Conservation (phyloP, 1,139 yeast genomes). For the Kurtzmaniella natalensis region DNA sequence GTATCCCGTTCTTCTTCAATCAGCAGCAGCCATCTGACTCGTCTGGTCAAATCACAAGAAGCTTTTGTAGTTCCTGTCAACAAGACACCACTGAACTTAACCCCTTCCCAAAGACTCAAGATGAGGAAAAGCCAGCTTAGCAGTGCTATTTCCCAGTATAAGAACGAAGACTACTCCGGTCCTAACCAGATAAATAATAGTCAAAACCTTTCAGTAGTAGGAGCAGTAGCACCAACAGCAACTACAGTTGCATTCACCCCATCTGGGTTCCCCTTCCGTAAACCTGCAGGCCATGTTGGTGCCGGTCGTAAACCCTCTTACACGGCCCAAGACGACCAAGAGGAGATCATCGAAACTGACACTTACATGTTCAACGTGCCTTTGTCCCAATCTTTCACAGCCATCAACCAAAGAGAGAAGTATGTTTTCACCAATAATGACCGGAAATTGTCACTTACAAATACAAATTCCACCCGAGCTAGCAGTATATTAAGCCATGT, state of each 20-base stretch:
- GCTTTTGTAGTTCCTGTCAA: slow-evolving; percentile 20
- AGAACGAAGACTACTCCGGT: slow-evolving; percentile 7
- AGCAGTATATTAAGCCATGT: slow-evolving; percentile 37
- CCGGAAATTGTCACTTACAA: slow-evolving; percentile 18
- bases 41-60: slow-evolving; percentile 11
- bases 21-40: slow-evolving; percentile 13
- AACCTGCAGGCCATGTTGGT: neutral
- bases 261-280: no score
- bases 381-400: slow-evolving; percentile 45
- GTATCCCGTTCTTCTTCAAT: slow-evolving; percentile 17
- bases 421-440: slow-evolving; percentile 18
- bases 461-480: slow-evolving; percentile 37
- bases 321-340: slow-evolving; percentile 27
- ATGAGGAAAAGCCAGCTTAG: slow-evolving; percentile 27
- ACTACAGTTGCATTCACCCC: no score
- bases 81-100: slow-evolving; percentile 26
- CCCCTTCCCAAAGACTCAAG: slow-evolving; percentile 38
- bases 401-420: slow-evolving; percentile 24
- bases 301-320: slow-evolving; percentile 13
- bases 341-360: slow-evolving; percentile 50
- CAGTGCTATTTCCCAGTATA: slow-evolving; percentile 19
- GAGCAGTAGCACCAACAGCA: slow-evolving; percentile 1
- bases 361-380: slow-evolving; percentile 61
- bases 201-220: neutral
- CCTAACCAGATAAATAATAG: neutral